Conservation (phyloP, 1,284 basidiomycete species). For the Sporisorium sorghi region DNA sequence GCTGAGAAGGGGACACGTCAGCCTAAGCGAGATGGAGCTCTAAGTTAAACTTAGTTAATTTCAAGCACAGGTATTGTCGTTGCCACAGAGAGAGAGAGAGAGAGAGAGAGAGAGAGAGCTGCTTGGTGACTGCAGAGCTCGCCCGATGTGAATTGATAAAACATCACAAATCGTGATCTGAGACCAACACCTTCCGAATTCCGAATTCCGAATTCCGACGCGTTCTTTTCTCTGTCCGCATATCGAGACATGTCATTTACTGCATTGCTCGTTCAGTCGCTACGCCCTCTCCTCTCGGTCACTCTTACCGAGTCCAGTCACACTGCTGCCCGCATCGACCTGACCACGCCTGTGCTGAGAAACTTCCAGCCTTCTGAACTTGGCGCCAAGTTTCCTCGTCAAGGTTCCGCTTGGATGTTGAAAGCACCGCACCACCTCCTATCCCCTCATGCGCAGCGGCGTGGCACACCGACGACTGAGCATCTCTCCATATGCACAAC, state of each 20-base stretch:
- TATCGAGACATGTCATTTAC: slow-evolving; percentile 48
- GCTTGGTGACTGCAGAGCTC: no score
- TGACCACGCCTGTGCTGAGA: no score
- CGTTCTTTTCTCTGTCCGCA: neutral
- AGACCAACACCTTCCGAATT: slow-evolving; percentile 9
- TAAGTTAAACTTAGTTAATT: no score
- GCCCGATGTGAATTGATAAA: slow-evolving; percentile 5
- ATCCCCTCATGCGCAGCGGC: neutral
- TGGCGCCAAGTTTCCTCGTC: slow-evolving; percentile 10
- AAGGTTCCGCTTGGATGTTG: slow-evolving; percentile 19
- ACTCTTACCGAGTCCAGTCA: neutral
- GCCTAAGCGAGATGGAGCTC: neutral
- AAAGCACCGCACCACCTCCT: slow-evolving; percentile 8
- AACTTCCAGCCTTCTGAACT: neutral
- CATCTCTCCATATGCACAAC: neutral
- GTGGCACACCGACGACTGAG: slow-evolving; percentile 8
- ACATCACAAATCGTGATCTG: slow-evolving; percentile 1
- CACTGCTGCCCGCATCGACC: neutral
- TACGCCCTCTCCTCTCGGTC: neutral
- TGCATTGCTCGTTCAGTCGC: slow-evolving; percentile 10
- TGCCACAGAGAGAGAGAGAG: no score
- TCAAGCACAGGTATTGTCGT: no score
- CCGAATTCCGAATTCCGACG: neutral
- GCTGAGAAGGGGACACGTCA: no score
- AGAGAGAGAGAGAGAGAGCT: no score